Percentiles rank a stretch among this genome's conserved stretches.
Conservation (phyloP, 2,329 filamentous ascomycete species). For the Calonectria hongkongensis region DNA sequence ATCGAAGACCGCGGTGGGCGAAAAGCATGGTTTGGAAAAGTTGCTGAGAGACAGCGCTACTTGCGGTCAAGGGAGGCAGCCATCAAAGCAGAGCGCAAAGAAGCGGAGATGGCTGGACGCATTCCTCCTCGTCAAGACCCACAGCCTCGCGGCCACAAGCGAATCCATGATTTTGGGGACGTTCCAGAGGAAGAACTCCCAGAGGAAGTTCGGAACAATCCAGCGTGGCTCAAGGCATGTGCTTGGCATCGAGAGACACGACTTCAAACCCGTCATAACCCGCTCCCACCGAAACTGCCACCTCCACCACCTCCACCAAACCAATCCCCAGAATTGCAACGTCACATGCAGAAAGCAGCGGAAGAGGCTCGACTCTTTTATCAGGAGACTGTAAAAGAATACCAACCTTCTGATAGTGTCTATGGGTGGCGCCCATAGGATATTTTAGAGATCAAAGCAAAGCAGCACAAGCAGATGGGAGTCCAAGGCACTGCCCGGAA, state of each 20-base stretch:
- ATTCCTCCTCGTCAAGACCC: constrained; percentile 52
- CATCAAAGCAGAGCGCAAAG: constrained; percentile 40
- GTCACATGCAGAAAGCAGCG: constrained; percentile 43
- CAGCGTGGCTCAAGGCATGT: constrained; percentile 66
- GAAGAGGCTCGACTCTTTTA: constrained; percentile 52
- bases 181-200: constrained; percentile 65
- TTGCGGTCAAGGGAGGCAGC: constrained; percentile 51
- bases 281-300: neutral
- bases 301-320: neutral
- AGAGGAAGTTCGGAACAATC: constrained; percentile 65
- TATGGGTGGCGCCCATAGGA: constrained; percentile 2
- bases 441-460: neutral
- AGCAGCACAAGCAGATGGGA: neutral
- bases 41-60: constrained; percentile 61
- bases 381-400: constrained; percentile 34
- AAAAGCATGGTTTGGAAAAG: constrained; percentile 71
- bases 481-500: too few species aligned
- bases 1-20: constrained; percentile 68
- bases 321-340: constrained; percentile 25
- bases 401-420: constrained; percentile 2
- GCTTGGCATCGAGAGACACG: constrained; percentile 60
- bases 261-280: constrained; percentile 26
- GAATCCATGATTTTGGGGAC: constrained; percentile 61
- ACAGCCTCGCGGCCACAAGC: constrained; percentile 55
- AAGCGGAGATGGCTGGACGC: constrained; percentile 34